Conservation (phyloP, 2,329 filamentous ascomycete species). For the Sclerotinia trifoliorum region DNA sequence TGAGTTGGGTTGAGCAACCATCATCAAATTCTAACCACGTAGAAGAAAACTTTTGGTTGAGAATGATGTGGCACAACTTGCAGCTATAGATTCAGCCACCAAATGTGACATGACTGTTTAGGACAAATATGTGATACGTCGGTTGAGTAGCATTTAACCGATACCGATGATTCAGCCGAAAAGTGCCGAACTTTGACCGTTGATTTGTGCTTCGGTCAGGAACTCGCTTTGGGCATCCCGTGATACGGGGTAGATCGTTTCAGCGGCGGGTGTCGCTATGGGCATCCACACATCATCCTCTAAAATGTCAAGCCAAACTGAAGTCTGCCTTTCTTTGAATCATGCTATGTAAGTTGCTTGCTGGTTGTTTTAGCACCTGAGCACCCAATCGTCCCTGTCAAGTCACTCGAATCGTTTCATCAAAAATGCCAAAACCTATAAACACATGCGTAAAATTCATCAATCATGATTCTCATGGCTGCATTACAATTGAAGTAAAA, state of each 20-base stretch:
- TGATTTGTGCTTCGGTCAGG: not conserved
- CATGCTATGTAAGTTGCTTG: not conserved
- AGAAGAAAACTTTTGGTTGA: not conserved
- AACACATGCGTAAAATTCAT: slow-evolving; percentile 14
- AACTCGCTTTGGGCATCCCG: not conserved
- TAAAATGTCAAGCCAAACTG: not conserved
- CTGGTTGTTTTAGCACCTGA: not conserved
- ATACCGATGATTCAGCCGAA: not conserved
- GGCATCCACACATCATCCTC: not conserved
- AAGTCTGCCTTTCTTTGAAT: not conserved
- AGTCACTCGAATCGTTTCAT: not conserved
- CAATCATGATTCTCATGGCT: slow-evolving; percentile 14
- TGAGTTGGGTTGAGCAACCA: not conserved
- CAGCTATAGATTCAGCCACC: not conserved
- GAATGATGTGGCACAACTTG: not conserved
- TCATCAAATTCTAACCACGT: not conserved
- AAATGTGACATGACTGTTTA: not conserved
- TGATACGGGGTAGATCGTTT: slow-evolving; percentile 1
- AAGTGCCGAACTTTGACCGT: not conserved
- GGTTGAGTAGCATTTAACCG: slow-evolving; percentile 1
- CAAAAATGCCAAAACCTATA: not conserved
- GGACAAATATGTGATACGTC: not conserved
- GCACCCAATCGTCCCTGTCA: not conserved
- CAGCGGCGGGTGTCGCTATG: not conserved
- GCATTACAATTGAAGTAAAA: slow-evolving; percentile 15